Evolutionary conservation across 441 rosid genomes (phyloP).

Genomic region (Jatropha multifida): DNA sequence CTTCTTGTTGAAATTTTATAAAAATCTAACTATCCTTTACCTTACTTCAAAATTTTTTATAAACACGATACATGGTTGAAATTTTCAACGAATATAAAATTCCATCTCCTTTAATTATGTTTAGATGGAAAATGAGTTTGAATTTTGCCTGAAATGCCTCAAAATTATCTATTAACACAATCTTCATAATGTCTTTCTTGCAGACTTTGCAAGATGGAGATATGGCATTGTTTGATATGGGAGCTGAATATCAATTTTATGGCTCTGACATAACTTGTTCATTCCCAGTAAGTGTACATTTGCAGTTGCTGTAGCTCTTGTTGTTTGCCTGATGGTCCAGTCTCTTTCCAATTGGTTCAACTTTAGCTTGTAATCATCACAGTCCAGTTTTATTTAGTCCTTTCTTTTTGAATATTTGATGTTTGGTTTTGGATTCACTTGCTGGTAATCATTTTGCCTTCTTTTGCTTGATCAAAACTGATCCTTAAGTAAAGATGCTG

Average conservation of each 20-base stretch:
- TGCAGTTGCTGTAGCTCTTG: constrained; percentile 6
- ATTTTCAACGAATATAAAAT: neutral
- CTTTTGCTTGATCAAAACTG: neutral
- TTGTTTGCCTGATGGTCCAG: constrained; percentile 11
- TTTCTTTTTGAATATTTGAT: too few species aligned
- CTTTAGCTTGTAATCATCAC: neutral
- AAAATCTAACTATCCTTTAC: neutral
- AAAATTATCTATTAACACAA: constrained; percentile 2
- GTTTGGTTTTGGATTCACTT: neutral
- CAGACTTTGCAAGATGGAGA: constrained; percentile 90
- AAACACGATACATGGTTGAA: neutral
- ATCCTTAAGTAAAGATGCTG: neutral
- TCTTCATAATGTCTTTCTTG: constrained; percentile 27
- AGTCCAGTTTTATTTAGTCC: neutral
- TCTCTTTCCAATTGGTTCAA: neutral
- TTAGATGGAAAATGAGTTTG: neutral
- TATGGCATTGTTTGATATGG: constrained; percentile 96
- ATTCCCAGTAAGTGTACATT: constrained; percentile 67
- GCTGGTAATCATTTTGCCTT: neutral
- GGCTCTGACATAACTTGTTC: constrained; percentile 86
- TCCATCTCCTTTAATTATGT: neutral
- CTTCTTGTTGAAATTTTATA: neutral
- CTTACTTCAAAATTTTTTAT: neutral
- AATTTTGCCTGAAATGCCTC: neutral
- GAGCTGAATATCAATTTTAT: constrained; percentile 89